Base-by-base conservation (phyloP, 1,139 yeast species). In the Geotrichum australiense region DNA sequence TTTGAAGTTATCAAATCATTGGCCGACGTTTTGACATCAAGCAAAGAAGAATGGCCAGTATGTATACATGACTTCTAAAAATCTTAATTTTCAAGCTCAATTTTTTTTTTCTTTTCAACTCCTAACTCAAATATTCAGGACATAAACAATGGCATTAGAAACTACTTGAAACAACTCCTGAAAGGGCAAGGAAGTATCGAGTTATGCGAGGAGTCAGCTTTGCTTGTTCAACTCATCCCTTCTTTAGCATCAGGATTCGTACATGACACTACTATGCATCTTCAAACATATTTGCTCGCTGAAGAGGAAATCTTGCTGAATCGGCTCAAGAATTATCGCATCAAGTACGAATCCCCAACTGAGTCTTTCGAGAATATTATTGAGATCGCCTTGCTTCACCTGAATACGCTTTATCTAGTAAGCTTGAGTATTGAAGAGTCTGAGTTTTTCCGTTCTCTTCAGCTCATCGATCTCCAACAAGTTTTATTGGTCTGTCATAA, bases 161-260 rank as follows among this genome's bases (percentile, higher is more conserved):
- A 14, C 5, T 30, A 35, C 25, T 21, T 40, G 15, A 40, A 32
- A 28, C 18, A 26, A 11, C 27, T 26, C 27, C 21, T 39, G 14
- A 22, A 32, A 27, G 28, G 21, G 4, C 19, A 16, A 3, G 19
- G 22, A 1, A 16, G 28, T 22, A 12, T 32, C 11, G 18, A 33
- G 23, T 23, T n/a, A 5, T 14, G 4, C 14, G 37, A 15, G 5
- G 30, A 34, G 19, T 26, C 37, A 12, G 28, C 41, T 10, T 14
- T 32, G 12, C 22, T 43, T 14, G 42, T 44, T 18, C 40, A 41
- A 22, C 34, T 37, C 10, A 35, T 44, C 19, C 45, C 44, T n/a
- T 35, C 40, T 7, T 22, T 44, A 4, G 28, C 42, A 4, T 18
- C 24, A 11, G 39, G 38, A 14, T 41, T 45, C 22, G 23, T 45